These are phyloP conservation scores for Zizania palustris DNA, from an alignment of 202 grass and related monocot species.

Conservation along the genomic window DNA sequence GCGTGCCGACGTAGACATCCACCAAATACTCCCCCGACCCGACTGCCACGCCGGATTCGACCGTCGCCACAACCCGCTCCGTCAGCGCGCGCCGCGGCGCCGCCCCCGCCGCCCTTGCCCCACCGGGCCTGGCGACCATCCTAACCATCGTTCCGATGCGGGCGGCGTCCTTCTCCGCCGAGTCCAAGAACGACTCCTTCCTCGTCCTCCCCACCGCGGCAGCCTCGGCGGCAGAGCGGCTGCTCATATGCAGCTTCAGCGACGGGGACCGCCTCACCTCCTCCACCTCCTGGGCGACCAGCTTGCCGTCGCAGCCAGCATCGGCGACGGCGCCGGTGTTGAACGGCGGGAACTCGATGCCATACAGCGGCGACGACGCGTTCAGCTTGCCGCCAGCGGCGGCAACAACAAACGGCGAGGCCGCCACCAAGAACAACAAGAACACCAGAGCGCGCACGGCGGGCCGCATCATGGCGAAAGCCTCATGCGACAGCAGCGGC, in stretches of 20 bases:
- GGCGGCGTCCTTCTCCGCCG: constrained; percentile 50
- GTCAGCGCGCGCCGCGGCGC: constrained; percentile 44
- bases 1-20: constrained; percentile 86
- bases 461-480: constrained; percentile 25
- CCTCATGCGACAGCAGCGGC: constrained; percentile 39
- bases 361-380: constrained; percentile 47
- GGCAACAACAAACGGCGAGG: constrained; percentile 21
- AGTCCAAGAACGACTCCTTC: constrained; percentile 52
- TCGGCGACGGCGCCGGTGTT: constrained; percentile 55
- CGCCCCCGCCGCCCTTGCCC: neutral
- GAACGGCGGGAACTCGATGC: constrained; percentile 72
- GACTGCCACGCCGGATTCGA: constrained; percentile 78
- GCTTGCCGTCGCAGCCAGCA: constrained; percentile 49
- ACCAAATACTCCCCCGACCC: constrained; percentile 92
- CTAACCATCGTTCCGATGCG: constrained; percentile 58
- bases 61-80: constrained; percentile 65
- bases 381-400: constrained; percentile 37
- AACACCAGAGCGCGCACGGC: constrained; percentile 22
- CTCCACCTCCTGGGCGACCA: constrained; percentile 33
- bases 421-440: constrained; percentile 33
- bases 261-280: neutral
- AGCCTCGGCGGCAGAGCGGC: constrained; percentile 22
- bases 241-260: constrained; percentile 73
- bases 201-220: constrained; percentile 35
- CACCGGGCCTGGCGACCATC: neutral